These are phyloP conservation scores for Truncatella angustata DNA, from an alignment of 2,329 filamentous ascomycete species.

Conservation along the genomic window DNA sequence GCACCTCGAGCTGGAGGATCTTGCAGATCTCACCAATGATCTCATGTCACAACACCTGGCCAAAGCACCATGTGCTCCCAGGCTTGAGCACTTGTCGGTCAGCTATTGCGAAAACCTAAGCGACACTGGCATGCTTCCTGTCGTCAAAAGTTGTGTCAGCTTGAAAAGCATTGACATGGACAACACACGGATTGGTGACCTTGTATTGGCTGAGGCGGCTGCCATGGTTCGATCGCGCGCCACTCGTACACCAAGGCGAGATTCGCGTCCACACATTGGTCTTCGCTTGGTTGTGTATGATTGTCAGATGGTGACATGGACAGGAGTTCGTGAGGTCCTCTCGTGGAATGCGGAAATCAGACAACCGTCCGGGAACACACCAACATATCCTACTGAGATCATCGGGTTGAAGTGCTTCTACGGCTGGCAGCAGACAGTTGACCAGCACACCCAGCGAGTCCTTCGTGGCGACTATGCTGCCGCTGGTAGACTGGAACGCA, in stretches of 20 bases:
- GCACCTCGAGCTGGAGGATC: constrained; percentile 86
- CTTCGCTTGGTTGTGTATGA: constrained; percentile 84
- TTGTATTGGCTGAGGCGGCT: constrained; percentile 81
- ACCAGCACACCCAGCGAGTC: constrained; percentile 88
- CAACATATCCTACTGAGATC: constrained; percentile 71
- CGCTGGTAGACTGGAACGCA: constrained; percentile 78
- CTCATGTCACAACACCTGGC: constrained; percentile 71
- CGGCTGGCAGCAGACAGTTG: constrained; percentile 90
- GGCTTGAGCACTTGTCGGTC: constrained; percentile 77
- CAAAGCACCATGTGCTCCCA: constrained; percentile 69
- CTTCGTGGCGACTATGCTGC: constrained; percentile 71
- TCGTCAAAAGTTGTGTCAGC: constrained; percentile 71
- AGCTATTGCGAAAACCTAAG: constrained; percentile 87
- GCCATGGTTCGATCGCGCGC: constrained; percentile 70
- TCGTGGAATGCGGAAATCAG: constrained; percentile 78
- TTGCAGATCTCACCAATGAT: constrained; percentile 72
- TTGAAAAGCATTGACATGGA: constrained; percentile 80
- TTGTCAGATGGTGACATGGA: constrained; percentile 90
- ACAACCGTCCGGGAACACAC: constrained; percentile 38
- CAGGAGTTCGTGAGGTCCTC: constrained; percentile 81
- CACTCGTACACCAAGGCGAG: constrained; percentile 36
- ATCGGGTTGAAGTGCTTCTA: constrained; percentile 92
- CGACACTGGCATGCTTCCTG: constrained; percentile 78
- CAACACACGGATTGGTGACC: constrained; percentile 87
- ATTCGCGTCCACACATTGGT: constrained; percentile 53